Percentiles rank a stretch among this genome's conserved stretches.
Evolutionary conservation across 2,329 filamentous ascomycete genomes (phyloP).

Genomic region (Xylaria sp.): DNA sequence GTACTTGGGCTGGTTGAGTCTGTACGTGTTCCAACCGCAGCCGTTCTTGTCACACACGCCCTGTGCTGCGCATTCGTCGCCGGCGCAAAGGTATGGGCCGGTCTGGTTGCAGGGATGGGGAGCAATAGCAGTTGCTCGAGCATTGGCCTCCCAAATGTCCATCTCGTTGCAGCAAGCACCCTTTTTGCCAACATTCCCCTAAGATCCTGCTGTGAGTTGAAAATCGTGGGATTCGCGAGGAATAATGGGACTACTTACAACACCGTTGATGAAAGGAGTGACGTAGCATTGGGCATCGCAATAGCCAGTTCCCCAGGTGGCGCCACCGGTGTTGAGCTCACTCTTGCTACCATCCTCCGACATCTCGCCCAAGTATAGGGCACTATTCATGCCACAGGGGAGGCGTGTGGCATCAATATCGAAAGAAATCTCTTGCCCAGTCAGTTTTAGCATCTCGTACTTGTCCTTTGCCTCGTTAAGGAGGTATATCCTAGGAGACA

Average conservation of each 20-base stretch:
- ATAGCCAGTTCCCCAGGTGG: slow-evolving; percentile 47
- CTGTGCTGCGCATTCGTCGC: slow-evolving; percentile 38
- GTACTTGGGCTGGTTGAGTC: slow-evolving; percentile 39
- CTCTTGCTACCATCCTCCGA: slow-evolving; percentile 59
- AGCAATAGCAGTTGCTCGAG: slow-evolving; percentile 43
- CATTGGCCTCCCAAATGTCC: slow-evolving; percentile 49
- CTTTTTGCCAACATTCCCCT: slow-evolving; percentile 44
- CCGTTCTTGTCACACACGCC: slow-evolving; percentile 46
- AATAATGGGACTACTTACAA: slow-evolving; percentile 36
- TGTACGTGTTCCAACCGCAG: slow-evolving; percentile 46
- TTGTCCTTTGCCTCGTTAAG: slow-evolving; percentile 58
- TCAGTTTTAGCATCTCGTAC: slow-evolving; percentile 65
- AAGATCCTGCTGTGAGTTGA: slow-evolving; percentile 17
- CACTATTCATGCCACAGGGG: slow-evolving; percentile 66
- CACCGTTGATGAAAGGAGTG: slow-evolving; percentile 46
- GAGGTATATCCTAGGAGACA: slow-evolving; percentile 60
- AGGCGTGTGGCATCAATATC: slow-evolving; percentile 68
- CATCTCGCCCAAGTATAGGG: slow-evolving; percentile 67
- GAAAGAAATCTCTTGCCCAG: slow-evolving; percentile 66
- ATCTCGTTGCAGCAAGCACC: slow-evolving; percentile 48
- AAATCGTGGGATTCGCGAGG: not conserved
- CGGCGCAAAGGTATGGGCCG: slow-evolving; percentile 41
- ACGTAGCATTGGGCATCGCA: slow-evolving; percentile 47
- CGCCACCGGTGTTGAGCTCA: slow-evolving; percentile 47
- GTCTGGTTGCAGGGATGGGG: slow-evolving; percentile 46